Base-by-base conservation (phyloP, 116 monocot genomes). In the Phalaenopsis hybrid region DNA sequence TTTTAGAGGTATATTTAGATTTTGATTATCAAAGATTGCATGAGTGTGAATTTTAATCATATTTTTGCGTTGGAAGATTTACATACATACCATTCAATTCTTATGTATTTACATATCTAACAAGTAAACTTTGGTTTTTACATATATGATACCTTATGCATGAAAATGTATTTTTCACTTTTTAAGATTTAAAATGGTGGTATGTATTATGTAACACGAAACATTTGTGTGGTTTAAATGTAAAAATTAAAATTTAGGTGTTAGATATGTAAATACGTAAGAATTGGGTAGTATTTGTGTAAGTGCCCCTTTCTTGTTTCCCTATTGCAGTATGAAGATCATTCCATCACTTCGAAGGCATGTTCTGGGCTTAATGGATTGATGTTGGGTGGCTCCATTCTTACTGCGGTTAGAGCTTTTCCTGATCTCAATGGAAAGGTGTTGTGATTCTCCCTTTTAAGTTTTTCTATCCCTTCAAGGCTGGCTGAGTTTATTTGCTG, bases 301-400 rank as follows among this genome's bases (percentile, higher is more conserved):
- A 41, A 41, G 1, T 41, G 41, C 41, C 4, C 41, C 25, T 50
- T 77, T 7, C 33, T 3, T 50, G 12, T 51, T 44, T 8, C 23
- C 63, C 51, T 41, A 44, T 80, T 48, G 70, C 86, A 99, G 99
- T 99, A 92, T 85, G 81, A 82, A 55, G 99, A 99, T 84, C 88
- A 83, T 68, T 88, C 88, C 0, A 58, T 91, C 49, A 99, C 99
- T 78, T 73, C 82, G n/a, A 94, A 89, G 73, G 99, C 99, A 59
- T 91, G 95, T 87, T 88, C 89, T 46, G 93, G 99, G 61, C 82
- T 99, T 43, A 93, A 95, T 84, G 99, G 99, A 21, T 89, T 99
- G 92, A 99, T 88, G 83, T 82, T 99, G 6, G 95, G 92, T 23
- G 90, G 90, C 68, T 49, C 55, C 34, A 46, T 95, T 44, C 80